These are phyloP conservation scores for Ustilago loliicola DNA, from an alignment of 1,284 basidiomycete species.

Conservation along the genomic window DNA sequence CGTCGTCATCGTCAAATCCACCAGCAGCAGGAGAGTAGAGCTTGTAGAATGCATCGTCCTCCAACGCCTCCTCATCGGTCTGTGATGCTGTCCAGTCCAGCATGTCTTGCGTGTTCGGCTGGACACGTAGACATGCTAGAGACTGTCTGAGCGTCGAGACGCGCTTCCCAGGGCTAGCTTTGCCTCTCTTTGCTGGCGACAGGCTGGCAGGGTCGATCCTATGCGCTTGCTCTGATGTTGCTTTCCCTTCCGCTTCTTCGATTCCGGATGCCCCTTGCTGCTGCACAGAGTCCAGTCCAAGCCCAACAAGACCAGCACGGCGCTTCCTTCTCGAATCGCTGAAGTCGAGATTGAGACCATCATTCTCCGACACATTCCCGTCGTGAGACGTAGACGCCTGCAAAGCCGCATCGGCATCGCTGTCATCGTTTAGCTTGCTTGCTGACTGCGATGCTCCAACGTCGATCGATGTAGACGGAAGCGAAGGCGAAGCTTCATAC, in stretches of 20 bases:
- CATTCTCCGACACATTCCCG: conserved; percentile 14
- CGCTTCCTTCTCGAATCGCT: conserved; percentile 18
- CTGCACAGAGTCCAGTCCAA: conserved; percentile 28
- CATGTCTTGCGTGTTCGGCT: conserved; percentile 27
- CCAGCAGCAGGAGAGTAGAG: conserved; percentile 45
- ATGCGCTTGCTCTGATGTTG: neutral
- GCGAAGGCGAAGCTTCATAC: conserved; percentile 19
- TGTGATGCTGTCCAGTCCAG: conserved; percentile 29
- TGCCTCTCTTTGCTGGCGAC: neutral
- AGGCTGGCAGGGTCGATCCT: neutral
- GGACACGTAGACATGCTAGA: conserved; percentile 11
- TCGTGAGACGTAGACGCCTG: conserved; percentile 1
- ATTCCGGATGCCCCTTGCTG: neutral
- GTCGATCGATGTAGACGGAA: conserved; percentile 13
- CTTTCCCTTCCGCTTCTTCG: neutral
- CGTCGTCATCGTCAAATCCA: conserved; percentile 35
- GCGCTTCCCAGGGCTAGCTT: conserved; percentile 4
- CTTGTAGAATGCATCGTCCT: conserved; percentile 51
- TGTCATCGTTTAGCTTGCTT: neutral
- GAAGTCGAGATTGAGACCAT: conserved; percentile 27
- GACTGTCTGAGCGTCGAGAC: conserved; percentile 12
- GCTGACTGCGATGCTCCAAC: neutral
- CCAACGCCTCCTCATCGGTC: conserved; percentile 41
- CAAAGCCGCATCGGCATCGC: conserved; percentile 1
- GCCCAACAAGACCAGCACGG: conserved; percentile 35